Evolutionary conservation across 495 filamentous ascomycete species (phyloP), one percentile per base, ranked within the genome.

Genomic region (Hypoxylon lenormandii): DNA sequence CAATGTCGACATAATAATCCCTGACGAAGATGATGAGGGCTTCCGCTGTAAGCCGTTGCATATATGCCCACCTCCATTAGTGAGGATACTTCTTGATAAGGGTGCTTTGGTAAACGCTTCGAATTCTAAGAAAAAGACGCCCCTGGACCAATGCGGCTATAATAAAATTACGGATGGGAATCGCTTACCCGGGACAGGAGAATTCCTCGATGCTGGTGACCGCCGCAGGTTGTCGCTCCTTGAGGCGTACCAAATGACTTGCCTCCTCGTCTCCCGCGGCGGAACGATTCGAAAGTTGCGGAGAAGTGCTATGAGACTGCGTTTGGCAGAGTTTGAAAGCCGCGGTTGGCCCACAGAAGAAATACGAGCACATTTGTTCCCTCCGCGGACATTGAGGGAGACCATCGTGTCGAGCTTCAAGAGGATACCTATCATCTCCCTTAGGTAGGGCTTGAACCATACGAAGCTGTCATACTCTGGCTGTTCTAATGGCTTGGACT

Each of bases 21-120:
- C 1, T 10, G 15, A 52, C 23, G 5, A 36, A 42, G 18, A 47
- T 16, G 28, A 15, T 10, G 4, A 37, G 19, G 23, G 21, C 12
- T 40, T 60, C 21, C 1, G 4, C 19, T 49, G 43, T 42, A 50
- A 40, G 13, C 57, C 46, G 3, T 21, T 60, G 7, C 57, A 60
- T 15, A 12, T 45, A 2, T 19, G 33, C 21, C 36, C 45, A 42
- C 28, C 16, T 18, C 7, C 4, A 11, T 11, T 23, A 7, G 30
- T 21, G 11, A 60, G 30, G 23, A 7, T 60, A 15, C 46, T 60
- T 16, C 10, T 62, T 0, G 59, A 62, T 5, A 42, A 45, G 11
- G 59, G 59, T 4, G 48, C 59, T 1, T 43, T 12, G 18, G 47
- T 45, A 22, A 52, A 62, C n/a, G 11, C 6, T 11, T 46, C 54